Evolutionary conservation across 805 yeast genomes (phyloP).

Genomic region (Kuraishia ogatae): DNA sequence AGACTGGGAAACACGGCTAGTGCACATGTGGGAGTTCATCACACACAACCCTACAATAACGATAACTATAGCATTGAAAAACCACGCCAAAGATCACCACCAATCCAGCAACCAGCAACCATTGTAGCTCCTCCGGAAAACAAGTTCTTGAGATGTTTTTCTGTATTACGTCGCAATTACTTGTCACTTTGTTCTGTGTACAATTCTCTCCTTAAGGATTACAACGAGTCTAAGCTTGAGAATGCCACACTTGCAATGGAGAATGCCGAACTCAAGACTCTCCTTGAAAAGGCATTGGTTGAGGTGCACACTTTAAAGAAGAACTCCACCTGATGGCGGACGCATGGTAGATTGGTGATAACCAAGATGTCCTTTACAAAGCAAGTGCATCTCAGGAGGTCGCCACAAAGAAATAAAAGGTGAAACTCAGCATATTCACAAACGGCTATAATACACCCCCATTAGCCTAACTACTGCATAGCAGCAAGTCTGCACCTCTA

Average conservation of each 20-base stretch:
- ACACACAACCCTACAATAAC: neutral
- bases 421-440: neutral
- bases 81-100: neutral
- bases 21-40: neutral
- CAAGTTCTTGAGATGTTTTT: constrained; percentile 14
- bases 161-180: constrained; percentile 14
- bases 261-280: constrained; percentile 16
- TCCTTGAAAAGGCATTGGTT: constrained; percentile 12
- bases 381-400: neutral
- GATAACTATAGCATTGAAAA: neutral
- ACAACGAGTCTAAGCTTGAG: constrained; percentile 14
- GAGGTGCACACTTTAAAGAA: neutral
- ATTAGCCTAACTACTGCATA: neutral
- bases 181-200: constrained; percentile 14
- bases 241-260: constrained; percentile 12
- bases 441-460: neutral
- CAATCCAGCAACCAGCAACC: neutral
- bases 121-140: constrained; percentile 4
- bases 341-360: no score
- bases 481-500: neutral
- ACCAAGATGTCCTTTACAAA: no score
- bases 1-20: neutral
- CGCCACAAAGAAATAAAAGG: neutral
- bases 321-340: neutral
- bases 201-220: constrained; percentile 11